Percentiles rank a stretch among this genome's conserved stretches.
phyloP scores from a whole-genome alignment of 805 yeast species.

The Yamadazyma endophytica region DNA sequence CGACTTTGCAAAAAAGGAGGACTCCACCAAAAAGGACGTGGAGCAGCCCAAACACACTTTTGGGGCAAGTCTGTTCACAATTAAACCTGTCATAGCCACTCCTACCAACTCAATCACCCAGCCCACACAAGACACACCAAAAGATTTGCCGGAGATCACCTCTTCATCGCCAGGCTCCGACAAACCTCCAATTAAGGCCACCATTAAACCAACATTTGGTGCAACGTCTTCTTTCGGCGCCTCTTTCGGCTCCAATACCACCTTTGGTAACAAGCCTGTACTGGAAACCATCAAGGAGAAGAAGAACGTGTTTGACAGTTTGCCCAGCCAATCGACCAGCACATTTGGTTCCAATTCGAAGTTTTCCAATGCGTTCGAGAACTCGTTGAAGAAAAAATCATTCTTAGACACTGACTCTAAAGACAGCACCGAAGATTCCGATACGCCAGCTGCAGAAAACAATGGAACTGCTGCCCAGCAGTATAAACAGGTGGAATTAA shows the following conservation, averaged over 20 bases:
- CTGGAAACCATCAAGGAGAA: conserved; percentile 21
- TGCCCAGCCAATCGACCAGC: conserved; percentile 9
- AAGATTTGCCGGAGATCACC: background rate
- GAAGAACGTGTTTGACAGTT: conserved; percentile 23
- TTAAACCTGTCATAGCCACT: conserved; percentile 11
- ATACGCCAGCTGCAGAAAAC: conserved; percentile 13
- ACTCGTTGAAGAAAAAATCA: conserved; percentile 49
- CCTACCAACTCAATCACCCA: conserved; percentile 13
- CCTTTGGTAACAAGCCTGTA: conserved; percentile 29
- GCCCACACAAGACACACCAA: background rate
- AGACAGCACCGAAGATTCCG: conserved; percentile 11
- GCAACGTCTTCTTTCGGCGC: too few species aligned
- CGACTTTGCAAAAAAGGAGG: background rate
- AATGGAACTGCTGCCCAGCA: conserved; percentile 20
- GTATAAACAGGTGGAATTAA: conserved; percentile 21
- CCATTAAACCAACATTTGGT: conserved; percentile 25
- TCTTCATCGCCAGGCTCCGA: conserved; percentile 2
- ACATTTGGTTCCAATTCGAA: conserved; percentile 45
- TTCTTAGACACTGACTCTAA: conserved; percentile 44
- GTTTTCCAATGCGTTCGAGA: conserved; percentile 53
- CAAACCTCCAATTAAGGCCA: background rate
- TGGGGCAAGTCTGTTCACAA: conserved; percentile 17
- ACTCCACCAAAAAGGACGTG: background rate
- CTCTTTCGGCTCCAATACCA: conserved; percentile 41
- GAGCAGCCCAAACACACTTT: conserved; percentile 14